Evolutionary conservation across 192 early-diverging fungal species (phyloP), one percentile per base, ranked within the genome.

Genomic region (Lobosporangium transversale): DNA sequence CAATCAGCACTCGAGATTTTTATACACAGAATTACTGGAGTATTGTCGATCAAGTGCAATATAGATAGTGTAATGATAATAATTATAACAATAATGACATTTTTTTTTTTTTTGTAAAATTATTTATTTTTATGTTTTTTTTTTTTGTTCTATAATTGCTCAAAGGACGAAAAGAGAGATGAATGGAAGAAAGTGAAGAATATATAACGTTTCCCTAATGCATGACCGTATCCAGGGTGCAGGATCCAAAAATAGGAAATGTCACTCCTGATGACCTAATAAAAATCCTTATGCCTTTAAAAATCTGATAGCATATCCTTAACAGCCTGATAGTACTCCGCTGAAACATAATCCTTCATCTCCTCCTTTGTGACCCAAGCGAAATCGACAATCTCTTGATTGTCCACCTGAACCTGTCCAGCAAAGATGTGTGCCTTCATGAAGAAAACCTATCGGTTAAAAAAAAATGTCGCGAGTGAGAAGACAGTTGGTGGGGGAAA

Each of bases 371-470:
- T 92, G 45, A 91, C 78, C 93, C 93, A 94, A 23, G 89, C 90
- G 79, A 86, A 88, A 59, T 93, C 89, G 17, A 81, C 62, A 30
- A 86, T 80, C 68, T 90, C 80, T 24, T 86, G 71, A 17, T 84
- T 78, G 58, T 89, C 86, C 11, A 86, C 76, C 53, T 82, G 60
- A 18, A 86, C 90, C 76, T 94, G 89, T 5, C 95, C 95, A 7
- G 88, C 80, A 18, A 94, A 81, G 45, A 94, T 92, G 47, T 93
- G 89, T 0, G 88, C 88, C 81, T 94, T 94, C 89, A 97, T 89
- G 67, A 90, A 94, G 80, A 97, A 97, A 8, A 89, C 84, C 85
- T 93, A 57, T n/a, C n/a, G n/a, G n/a, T n/a, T n/a, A n/a, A n/a
- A n/a, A n/a, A n/a, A n/a, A n/a, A n/a, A n/a, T n/a, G n/a, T n/a